Base-by-base conservation (phyloP, 805 yeast species). In the Candida caryicola region DNA sequence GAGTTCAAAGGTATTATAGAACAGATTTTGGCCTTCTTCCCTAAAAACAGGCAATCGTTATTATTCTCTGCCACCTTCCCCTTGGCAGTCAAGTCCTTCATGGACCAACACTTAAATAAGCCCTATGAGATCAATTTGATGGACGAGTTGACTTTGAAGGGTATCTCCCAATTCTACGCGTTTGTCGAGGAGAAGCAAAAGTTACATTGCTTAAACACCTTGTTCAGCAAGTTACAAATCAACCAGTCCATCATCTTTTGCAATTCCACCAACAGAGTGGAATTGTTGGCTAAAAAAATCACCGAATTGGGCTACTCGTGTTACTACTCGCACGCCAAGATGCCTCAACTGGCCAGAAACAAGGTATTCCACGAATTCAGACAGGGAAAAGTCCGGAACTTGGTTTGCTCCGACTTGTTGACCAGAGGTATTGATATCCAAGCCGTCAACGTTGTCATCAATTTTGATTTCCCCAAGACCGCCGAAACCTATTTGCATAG, bases 361-460 rank as follows among this genome's bases (percentile, higher is more conserved):
- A 87, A 89, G 60, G 99, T 93, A 5, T 93, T 93, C 79, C 99
- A 93, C 62, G 98, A 93, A 65, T 93, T 93, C 65, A 85, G 99
- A 74, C 95, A 88, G 61, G 99, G 99, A 34, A 89, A 87, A 62
- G 96, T 93, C 58, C 84, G 99, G 71, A 93, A 93, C 59, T 75
- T 93, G 56, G 99, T 93, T 29, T 93, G 99, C 69, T 86, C 98
- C 1, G 99, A 93, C 69, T 74, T 93, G 46, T 77, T 93, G 47
- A 91, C 98, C 21, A 85, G 98, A 75, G 98, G 99, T 77, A 93
- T 93, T 55, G 99, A 93, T 74, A 91, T 93, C 54, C 98, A 93
- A 67, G 98, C 98, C 5, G 99, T 93, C 48, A 93, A 93, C 59
- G 98, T 93, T 33, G 99, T 93, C 34, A 86, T 93, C 55, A 93